Percentiles rank a stretch among this genome's conserved stretches.
Evolutionary conservation across 106 monocot species (phyloP).

Genomic region (Platanthera zijinensis): DNA sequence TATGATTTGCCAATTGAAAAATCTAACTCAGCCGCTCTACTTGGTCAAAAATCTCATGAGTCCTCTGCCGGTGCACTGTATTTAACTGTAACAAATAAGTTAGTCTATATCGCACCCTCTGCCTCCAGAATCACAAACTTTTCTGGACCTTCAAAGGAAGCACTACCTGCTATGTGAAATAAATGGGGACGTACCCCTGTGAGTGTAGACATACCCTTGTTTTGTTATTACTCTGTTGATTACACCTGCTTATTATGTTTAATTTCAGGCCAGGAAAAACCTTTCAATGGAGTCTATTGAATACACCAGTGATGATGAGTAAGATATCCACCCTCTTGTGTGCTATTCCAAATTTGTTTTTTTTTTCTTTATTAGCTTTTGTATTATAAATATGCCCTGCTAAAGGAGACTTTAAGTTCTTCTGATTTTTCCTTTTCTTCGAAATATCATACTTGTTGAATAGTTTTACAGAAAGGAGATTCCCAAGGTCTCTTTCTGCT

Average conservation of each 20-base stretch:
- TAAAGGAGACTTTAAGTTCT: not conserved
- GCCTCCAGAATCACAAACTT: constrained; percentile 12
- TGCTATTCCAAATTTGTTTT: not conserved
- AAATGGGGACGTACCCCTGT: constrained; percentile 57
- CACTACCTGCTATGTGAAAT: constrained; percentile 11
- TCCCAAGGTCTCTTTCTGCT: not conserved
- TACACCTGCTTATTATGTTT: not conserved
- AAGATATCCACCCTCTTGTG: constrained; percentile 18
- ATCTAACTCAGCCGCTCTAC: constrained; percentile 1
- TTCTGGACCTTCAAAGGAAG: constrained; percentile 20
- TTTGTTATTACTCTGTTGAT: constrained; percentile 7
- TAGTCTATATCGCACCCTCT: constrained; percentile 14
- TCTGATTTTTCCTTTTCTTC: not conserved
- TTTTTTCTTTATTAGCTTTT: not conserved
- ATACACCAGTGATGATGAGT: constrained; percentile 58
- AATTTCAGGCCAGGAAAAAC: constrained; percentile 60
- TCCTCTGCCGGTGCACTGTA: constrained; percentile 5
- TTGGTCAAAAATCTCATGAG: not conserved
- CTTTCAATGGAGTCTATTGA: constrained; percentile 61
- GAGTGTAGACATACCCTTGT: constrained; percentile 17
- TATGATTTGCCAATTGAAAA: constrained; percentile 10
- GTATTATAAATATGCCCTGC: not conserved
- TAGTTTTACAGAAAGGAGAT: not conserved
- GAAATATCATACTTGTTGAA: not conserved
- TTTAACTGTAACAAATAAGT: constrained; percentile 13